A percentile compares a stretch with the other conserved stretches of the same genome.
These are phyloP conservation scores for Endoconidiophora laricicola DNA, from an alignment of 2,329 filamentous ascomycete species.

Conservation along the genomic window DNA sequence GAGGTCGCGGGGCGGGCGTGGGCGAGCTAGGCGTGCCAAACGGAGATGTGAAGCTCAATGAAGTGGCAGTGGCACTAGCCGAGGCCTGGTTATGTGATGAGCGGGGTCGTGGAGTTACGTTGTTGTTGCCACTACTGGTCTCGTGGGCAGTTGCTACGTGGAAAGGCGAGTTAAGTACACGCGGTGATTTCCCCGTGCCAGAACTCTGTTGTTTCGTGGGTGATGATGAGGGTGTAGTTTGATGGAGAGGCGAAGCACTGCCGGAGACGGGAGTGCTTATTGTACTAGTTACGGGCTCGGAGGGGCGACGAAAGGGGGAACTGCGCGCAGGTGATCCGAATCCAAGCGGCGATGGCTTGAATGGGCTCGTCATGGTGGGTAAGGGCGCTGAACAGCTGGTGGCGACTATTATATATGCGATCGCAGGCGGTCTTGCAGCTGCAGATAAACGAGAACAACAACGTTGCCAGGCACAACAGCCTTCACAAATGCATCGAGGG, in stretches of 20 bases:
- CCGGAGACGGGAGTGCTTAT: slow-evolving; percentile 46
- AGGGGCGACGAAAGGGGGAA: slow-evolving; percentile 44
- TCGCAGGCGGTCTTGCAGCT: background rate
- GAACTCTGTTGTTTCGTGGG: slow-evolving; percentile 29
- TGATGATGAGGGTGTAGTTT: slow-evolving; percentile 42
- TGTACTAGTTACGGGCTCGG: too few relatives aligned
- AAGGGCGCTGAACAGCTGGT: background rate
- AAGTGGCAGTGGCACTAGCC: background rate
- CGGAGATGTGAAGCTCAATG: slow-evolving; percentile 1
- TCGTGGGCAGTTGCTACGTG: slow-evolving; percentile 7
- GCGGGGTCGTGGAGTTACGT: background rate
- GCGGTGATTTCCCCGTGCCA: slow-evolving; percentile 9
- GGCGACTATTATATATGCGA: background rate
- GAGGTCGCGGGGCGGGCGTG: background rate
- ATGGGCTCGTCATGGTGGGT: slow-evolving; percentile 19
- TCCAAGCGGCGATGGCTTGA: slow-evolving; percentile 55
- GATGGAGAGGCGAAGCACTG: slow-evolving; percentile 35
- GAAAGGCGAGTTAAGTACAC: slow-evolving; percentile 26
- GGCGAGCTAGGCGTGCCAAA: slow-evolving; percentile 6
- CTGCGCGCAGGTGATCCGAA: slow-evolving; percentile 50
- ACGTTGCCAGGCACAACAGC: too few relatives aligned
- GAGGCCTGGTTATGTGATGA: slow-evolving; percentile 5
- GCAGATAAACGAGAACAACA: background rate
- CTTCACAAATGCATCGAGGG: too few relatives aligned
- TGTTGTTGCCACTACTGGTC: background rate